phyloP scores from a whole-genome alignment of 139 green algal genomes.

The Tetradesmus lagerheimii region DNA sequence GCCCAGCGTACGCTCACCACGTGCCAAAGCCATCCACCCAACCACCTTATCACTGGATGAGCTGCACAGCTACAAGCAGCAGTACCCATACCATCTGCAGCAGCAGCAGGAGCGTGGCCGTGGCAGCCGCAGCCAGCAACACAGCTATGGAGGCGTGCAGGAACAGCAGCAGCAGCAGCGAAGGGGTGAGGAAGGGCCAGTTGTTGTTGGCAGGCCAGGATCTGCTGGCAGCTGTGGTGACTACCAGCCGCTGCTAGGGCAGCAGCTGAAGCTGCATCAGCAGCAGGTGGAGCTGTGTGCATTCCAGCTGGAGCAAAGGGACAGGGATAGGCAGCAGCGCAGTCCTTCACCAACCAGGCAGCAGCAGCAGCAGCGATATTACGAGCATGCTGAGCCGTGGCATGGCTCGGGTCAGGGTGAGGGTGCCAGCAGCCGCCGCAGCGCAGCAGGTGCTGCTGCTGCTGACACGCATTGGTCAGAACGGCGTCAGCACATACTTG shows the following conservation, averaged over 20 bases:
- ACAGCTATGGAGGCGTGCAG: not conserved
- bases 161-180: conserved; percentile 5
- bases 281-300: not conserved
- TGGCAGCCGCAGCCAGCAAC: not conserved
- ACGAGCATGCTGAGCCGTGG: conserved; percentile 16
- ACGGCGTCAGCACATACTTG: not conserved
- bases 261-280: conserved; percentile 10
- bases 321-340: not conserved
- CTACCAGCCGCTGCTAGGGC: conserved; percentile 2
- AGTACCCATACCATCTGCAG: conserved; percentile 35
- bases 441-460: not conserved
- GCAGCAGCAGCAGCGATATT: conserved; percentile 23
- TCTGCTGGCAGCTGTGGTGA: conserved; percentile 25
- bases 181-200: too few relatives aligned
- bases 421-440: not conserved
- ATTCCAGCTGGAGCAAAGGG: not conserved
- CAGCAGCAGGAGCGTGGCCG: conserved; percentile 5
- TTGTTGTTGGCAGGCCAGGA: conserved; percentile 1
- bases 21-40: not conserved
- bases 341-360: not conserved
- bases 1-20: conserved; percentile 21
- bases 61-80: conserved; percentile 30
- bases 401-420: not conserved
- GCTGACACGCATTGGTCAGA: conserved; percentile 1
- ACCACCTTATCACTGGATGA: conserved; percentile 10